Base-by-base conservation (phyloP, 352 stramenopile genomes). In the Phytophthora agathidicida region DNA sequence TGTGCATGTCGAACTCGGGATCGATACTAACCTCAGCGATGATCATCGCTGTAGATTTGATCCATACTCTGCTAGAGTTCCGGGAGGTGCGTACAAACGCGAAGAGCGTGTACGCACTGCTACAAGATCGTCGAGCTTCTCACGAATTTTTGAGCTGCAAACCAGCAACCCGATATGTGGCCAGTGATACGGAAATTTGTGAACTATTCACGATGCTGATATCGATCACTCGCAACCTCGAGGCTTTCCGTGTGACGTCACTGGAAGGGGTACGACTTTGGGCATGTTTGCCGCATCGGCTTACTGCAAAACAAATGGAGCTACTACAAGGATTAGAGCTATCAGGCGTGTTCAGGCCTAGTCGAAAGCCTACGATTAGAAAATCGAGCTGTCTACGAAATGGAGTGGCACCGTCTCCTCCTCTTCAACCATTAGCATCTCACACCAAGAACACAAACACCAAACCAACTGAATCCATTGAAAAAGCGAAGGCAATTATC, bases 1-100 rank as follows among this genome's bases (percentile, higher is more conserved):
- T 42, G n/a, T 27, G 22, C 17, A 27, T 42, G 35, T 42, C 17
- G 7, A 42, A 42, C 35, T 42, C 35, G 0, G 7, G 7, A 9
- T 27, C 35, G 7, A 24, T 42, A 6, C 24, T 9, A 1, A 24
- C 17, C 4, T 42, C 35, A 22, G 35, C n/a, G 11, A 16, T 14
- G 7, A 24, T 42, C 24, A 27, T 42, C 17, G 35, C 35, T 13
- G 16, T 42, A 5, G 46, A 11, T 10, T n/a, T 55, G 32, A 26
- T 26, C 2, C 48, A 57, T 5, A 24, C 36, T 7, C 19, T 57
- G 4, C 5, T 57, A 7, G 36, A 57, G 6, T 57, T 57, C 17
- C 35, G 36, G 11, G 48, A 57, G 22, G 48, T 42, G 14, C 27
- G 23, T 14, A 19, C 48, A 3, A 41, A 48, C 13, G 36, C 48